A percentile compares a stretch with the other conserved stretches of the same genome.
phyloP scores from a whole-genome alignment of 257 asterid species.

The Rehmannia glutinosa region DNA sequence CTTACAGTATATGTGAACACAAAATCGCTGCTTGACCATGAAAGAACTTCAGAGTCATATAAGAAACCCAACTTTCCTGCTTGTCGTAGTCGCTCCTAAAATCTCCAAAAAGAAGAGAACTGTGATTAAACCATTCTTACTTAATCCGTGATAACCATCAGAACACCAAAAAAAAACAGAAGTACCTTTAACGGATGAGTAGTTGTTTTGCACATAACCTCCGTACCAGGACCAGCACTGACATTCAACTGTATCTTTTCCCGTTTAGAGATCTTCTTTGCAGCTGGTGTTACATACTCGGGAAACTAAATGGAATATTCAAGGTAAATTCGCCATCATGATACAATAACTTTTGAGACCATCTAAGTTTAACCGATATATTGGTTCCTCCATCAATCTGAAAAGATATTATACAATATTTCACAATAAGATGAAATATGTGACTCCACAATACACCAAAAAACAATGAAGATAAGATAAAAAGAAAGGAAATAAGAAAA shows the following conservation, averaged over 20 bases:
- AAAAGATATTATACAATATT: slow-evolving; percentile 1
- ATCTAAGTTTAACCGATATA: slow-evolving; percentile 63
- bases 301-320: slow-evolving; percentile 80
- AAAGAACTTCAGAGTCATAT: slow-evolving; percentile 68
- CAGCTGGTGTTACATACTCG: slow-evolving; percentile 80
- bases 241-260: slow-evolving; percentile 76
- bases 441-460: neutral
- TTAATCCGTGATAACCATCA: slow-evolving; percentile 8
- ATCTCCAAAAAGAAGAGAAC: slow-evolving; percentile 9
- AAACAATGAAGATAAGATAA: neutral
- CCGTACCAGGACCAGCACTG: slow-evolving; percentile 62
- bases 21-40: slow-evolving; percentile 79
- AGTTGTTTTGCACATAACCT: slow-evolving; percentile 52
- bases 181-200: slow-evolving; percentile 90
- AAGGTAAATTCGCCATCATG: slow-evolving; percentile 59
- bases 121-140: neutral
- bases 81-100: slow-evolving; percentile 61
- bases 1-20: slow-evolving; percentile 61
- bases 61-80: slow-evolving; percentile 65
- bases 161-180: slow-evolving; percentile 4
- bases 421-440: neutral
- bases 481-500: slow-evolving; percentile 4
- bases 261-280: slow-evolving; percentile 70
- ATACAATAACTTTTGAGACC: slow-evolving; percentile 84
- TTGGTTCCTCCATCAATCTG: slow-evolving; percentile 91